Percentiles rank a stretch among this genome's conserved stretches.
Conservation (phyloP, 257 asterid species). For the Solanum clarkiae region DNA sequence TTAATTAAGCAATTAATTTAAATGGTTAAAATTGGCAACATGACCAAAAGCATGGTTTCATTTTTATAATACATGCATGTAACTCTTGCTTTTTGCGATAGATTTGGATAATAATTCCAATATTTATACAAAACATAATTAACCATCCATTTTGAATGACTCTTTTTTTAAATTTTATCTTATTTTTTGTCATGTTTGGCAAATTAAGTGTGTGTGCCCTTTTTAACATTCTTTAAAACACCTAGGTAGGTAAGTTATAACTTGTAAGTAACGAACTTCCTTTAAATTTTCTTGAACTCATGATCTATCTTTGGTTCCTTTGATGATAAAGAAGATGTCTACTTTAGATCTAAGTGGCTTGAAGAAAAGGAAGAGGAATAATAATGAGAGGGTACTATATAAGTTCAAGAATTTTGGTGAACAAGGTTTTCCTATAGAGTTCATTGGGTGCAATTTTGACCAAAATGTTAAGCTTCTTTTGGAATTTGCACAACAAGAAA, state of each 20-base stretch:
- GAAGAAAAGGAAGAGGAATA: conserved; percentile 62
- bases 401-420: conserved; percentile 75
- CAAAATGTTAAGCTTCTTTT: conserved; percentile 58
- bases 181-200: conserved; percentile 27
- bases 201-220: conserved; percentile 45
- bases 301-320: background rate
- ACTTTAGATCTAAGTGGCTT: conserved; percentile 49
- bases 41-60: conserved; percentile 43
- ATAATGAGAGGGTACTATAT: conserved; percentile 38
- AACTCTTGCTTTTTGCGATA: conserved; percentile 18
- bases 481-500: conserved; percentile 59
- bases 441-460: conserved; percentile 41
- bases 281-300: conserved; percentile 3
- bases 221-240: background rate
- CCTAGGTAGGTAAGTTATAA: background rate
- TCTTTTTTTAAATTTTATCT: background rate
- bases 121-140: conserved; percentile 18
- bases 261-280: conserved; percentile 4
- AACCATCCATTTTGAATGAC: conserved; percentile 15
- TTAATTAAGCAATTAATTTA: conserved; percentile 12
- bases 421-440: conserved; percentile 65
- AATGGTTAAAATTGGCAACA: conserved; percentile 8
- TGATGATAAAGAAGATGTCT: conserved; percentile 24
- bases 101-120: conserved; percentile 13
- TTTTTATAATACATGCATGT: background rate